Percentiles rank a stretch among this genome's conserved stretches.
phyloP scores from a whole-genome alignment of 2,329 filamentous ascomycete species.

The Hirsutella thompsonii region DNA sequence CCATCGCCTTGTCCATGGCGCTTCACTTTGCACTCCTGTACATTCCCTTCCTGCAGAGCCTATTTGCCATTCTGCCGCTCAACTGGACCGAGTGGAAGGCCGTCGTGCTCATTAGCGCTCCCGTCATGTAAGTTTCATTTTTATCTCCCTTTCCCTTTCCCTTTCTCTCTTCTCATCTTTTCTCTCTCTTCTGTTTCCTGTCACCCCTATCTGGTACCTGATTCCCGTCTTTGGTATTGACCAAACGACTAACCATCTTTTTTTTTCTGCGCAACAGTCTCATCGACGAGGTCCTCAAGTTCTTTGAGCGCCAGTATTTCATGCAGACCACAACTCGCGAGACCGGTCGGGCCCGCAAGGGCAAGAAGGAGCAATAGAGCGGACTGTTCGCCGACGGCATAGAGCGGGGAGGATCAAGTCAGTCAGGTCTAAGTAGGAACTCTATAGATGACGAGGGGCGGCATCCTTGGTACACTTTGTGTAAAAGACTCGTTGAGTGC shows the following conservation, averaged over 20 bases:
- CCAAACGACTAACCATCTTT: too few relatives aligned
- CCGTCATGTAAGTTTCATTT: constrained; percentile 76
- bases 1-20: constrained; percentile 83
- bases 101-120: constrained; percentile 74
- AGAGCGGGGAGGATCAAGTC: too few relatives aligned
- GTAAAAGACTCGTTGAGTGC: too few relatives aligned
- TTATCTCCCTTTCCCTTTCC: too few relatives aligned
- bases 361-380: constrained; percentile 41
- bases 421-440: too few relatives aligned
- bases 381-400: background rate
- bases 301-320: constrained; percentile 57
- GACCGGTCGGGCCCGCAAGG: constrained; percentile 24
- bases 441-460: too few relatives aligned
- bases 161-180: background rate
- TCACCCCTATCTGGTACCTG: too few relatives aligned
- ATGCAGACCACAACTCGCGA: constrained; percentile 32
- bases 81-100: constrained; percentile 85
- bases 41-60: constrained; percentile 69
- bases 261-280: too few relatives aligned
- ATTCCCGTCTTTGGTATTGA: too few relatives aligned
- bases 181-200: too few relatives aligned
- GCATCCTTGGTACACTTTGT: too few relatives aligned
- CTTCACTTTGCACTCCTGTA: constrained; percentile 93
- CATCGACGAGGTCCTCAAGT: constrained; percentile 77
- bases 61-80: constrained; percentile 87